Conservation (phyloP, 108 stramenopile species). For the Pseudonitzschia multiseries region DNA sequence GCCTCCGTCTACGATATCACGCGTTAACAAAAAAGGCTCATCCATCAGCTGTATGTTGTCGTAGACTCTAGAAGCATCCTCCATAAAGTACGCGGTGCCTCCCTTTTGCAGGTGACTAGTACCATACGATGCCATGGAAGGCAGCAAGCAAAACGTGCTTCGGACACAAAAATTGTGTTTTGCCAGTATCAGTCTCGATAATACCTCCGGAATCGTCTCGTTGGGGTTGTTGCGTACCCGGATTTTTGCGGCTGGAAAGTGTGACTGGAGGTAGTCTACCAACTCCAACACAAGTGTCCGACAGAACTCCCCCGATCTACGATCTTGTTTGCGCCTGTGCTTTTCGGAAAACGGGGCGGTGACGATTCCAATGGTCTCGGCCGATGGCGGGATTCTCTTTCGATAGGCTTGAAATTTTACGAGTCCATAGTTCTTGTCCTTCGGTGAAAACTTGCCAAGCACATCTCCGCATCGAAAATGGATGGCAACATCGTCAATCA, state of each 20-base stretch:
- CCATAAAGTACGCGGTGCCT: slow-evolving; percentile 11
- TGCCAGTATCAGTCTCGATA: slow-evolving; percentile 29
- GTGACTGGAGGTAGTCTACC: slow-evolving; percentile 12
- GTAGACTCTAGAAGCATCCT: slow-evolving; percentile 2
- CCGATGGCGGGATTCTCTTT: slow-evolving; percentile 7
- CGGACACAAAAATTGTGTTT: slow-evolving; percentile 27
- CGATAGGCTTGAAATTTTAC: slow-evolving; percentile 28
- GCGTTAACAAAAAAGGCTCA: slow-evolving; percentile 18
- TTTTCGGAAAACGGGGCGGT: slow-evolving; percentile 27
- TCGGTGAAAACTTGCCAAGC: neutral
- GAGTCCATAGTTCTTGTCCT: slow-evolving; percentile 34
- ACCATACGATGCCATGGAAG: slow-evolving; percentile 30
- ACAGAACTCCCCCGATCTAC: slow-evolving; percentile 1
- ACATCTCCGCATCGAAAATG: slow-evolving; percentile 45
- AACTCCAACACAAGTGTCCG: slow-evolving; percentile 13
- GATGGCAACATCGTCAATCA: slow-evolving; percentile 38
- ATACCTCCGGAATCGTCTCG: slow-evolving; percentile 33
- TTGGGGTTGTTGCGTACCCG: slow-evolving; percentile 28
- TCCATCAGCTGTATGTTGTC: slow-evolving; percentile 10
- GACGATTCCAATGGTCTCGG: slow-evolving; percentile 34
- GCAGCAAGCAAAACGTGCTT: slow-evolving; percentile 37
- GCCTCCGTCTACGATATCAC: slow-evolving; percentile 23
- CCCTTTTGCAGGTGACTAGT: slow-evolving; percentile 16
- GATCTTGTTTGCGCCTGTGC: slow-evolving; percentile 21
- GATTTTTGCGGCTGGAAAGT: slow-evolving; percentile 22